phyloP scores from a whole-genome alignment of 2,329 filamentous ascomycete species.

The Malbranchea zuffiana region DNA sequence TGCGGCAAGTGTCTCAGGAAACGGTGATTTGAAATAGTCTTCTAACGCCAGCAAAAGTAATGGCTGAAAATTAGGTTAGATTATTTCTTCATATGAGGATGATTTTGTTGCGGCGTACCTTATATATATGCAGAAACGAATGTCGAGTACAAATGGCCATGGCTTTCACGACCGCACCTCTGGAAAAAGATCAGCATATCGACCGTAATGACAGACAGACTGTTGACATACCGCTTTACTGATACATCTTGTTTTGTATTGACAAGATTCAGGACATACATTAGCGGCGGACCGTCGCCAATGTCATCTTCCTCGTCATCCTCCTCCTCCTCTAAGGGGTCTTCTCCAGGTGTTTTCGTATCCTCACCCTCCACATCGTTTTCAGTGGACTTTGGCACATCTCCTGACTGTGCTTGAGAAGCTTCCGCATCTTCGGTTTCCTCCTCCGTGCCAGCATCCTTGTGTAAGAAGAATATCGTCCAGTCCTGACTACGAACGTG shows the following conservation, averaged over 20 bases:
- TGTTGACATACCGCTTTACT: conserved; percentile 52
- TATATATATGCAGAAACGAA: conserved; percentile 97
- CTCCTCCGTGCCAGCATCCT: conserved; percentile 76
- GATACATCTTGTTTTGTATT: conserved; percentile 96
- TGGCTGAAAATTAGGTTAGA: conserved; percentile 45
- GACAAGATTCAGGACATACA: conserved; percentile 94
- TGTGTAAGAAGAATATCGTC: conserved; percentile 98
- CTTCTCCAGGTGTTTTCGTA: conserved; percentile 36
- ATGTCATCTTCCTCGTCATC: conserved; percentile 54
- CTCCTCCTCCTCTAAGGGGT: conserved; percentile 31
- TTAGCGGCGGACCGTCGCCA: conserved; percentile 76
- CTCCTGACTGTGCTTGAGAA: conserved; percentile 37
- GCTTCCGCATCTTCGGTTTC: conserved; percentile 52
- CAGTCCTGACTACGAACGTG: conserved; percentile 93
- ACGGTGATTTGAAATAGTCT: conserved; percentile 90
- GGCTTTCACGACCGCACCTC: conserved; percentile 89
- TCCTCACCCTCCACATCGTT: conserved; percentile 39
- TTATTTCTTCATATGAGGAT: not conserved
- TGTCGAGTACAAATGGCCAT: conserved; percentile 99
- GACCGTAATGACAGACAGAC: not conserved
- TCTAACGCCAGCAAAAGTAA: conserved; percentile 81
- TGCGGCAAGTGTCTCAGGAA: conserved; percentile 73
- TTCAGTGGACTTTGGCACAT: conserved; percentile 25
- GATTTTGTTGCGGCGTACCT: conserved; percentile 45
- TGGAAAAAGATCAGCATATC: conserved; percentile 23